Evolutionary conservation across 768 basidiomycete species (phyloP).

Genomic region (Sistotremastrum suecicum): DNA sequence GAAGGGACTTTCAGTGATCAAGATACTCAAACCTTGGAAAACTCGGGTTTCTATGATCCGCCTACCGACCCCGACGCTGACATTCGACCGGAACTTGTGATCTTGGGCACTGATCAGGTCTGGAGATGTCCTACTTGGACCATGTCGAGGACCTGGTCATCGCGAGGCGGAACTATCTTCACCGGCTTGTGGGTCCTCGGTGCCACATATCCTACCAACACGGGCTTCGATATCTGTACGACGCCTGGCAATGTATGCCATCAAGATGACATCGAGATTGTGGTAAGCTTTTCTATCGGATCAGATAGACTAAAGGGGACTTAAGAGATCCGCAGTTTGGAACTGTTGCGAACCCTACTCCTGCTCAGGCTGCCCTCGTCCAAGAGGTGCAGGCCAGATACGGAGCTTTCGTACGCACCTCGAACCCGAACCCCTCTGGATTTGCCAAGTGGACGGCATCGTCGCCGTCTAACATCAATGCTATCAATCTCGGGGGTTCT

Average conservation of each 20-base stretch:
- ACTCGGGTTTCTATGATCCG: slow-evolving; percentile 33
- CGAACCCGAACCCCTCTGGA: slow-evolving; percentile 37
- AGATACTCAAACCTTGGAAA: slow-evolving; percentile 28
- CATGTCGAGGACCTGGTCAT: slow-evolving; percentile 55
- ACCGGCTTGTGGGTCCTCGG: slow-evolving; percentile 54
- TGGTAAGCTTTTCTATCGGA: slow-evolving; percentile 19
- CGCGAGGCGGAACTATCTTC: slow-evolving; percentile 47
- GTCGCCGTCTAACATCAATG: slow-evolving; percentile 34
- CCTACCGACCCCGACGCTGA: slow-evolving; percentile 13
- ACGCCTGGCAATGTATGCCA: slow-evolving; percentile 52
- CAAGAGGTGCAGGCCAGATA: slow-evolving; percentile 59
- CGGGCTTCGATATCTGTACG: slow-evolving; percentile 38
- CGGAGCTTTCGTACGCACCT: slow-evolving; percentile 46
- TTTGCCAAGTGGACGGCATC: slow-evolving; percentile 38
- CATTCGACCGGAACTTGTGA: slow-evolving; percentile 39
- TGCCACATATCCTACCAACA: slow-evolving; percentile 59
- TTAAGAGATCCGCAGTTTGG: slow-evolving; percentile 29
- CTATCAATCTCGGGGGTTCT: slow-evolving; percentile 47
- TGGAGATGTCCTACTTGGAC: slow-evolving; percentile 64
- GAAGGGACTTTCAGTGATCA: slow-evolving; percentile 30
- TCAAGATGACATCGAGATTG: slow-evolving; percentile 70
- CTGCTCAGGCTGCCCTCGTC: slow-evolving; percentile 42
- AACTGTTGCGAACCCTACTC: slow-evolving; percentile 38
- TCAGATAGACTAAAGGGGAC: slow-evolving; percentile 11
- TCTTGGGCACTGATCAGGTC: slow-evolving; percentile 51